Conservation (phyloP, 495 filamentous ascomycete genomes). For the Xylaria nigripes region DNA sequence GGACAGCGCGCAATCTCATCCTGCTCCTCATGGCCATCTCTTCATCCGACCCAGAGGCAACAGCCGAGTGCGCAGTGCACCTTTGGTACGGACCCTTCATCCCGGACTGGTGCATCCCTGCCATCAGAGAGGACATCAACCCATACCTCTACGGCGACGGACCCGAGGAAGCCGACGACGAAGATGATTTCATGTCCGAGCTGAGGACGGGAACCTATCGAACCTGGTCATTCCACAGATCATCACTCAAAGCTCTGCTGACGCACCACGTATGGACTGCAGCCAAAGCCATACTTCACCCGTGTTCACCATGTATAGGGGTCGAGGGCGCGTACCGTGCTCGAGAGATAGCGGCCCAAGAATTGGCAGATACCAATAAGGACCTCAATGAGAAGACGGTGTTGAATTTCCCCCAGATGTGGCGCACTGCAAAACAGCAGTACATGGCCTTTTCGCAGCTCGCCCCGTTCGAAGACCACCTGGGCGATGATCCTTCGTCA, state of each 20-base stretch:
- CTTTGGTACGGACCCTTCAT: constrained; percentile 1
- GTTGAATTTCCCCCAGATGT: background rate
- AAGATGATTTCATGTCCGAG: background rate
- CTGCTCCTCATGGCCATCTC: background rate
- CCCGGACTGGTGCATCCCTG: background rate
- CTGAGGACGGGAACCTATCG: background rate
- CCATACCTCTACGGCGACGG: background rate
- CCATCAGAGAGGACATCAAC: background rate
- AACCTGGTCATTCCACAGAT: background rate
- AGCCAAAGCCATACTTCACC: background rate
- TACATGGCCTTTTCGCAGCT: background rate
- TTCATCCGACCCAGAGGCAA: background rate
- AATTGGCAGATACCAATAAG: background rate
- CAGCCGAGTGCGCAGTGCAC: constrained; percentile 4
- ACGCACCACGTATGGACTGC: background rate
- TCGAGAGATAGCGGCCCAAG: background rate
- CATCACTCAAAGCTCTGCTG: background rate
- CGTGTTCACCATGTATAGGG: background rate
- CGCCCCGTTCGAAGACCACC: background rate
- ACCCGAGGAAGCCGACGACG: background rate
- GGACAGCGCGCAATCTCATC: background rate
- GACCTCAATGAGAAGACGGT: background rate
- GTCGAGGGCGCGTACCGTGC: background rate
- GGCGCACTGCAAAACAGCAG: background rate
- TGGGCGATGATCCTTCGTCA: background rate